These are phyloP conservation scores for Penicillium salamii DNA, from an alignment of 495 filamentous ascomycete genomes.

Conservation along the genomic window DNA sequence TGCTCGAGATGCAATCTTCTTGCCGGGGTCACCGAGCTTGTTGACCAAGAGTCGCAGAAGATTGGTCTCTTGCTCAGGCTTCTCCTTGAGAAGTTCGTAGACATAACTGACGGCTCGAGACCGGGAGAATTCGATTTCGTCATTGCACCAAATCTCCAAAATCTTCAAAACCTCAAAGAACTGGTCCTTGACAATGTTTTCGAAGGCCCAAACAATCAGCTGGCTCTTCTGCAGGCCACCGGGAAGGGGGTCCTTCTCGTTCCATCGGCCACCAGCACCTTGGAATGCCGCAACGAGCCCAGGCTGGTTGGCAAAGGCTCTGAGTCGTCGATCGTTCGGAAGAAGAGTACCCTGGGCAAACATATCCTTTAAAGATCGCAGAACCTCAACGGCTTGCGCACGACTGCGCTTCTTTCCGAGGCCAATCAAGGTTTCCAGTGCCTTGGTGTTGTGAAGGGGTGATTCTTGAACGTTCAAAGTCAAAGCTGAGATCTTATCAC, in stretches of 20 bases:
- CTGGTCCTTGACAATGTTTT: constrained; percentile 87
- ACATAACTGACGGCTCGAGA: constrained; percentile 82
- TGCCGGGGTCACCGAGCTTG: constrained; percentile 90
- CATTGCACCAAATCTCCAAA: constrained; percentile 85
- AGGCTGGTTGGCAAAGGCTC: constrained; percentile 75
- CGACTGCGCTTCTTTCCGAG: constrained; percentile 87
- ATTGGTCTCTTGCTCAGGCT: constrained; percentile 96
- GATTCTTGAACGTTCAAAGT: constrained; percentile 94
- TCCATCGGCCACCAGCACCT: constrained; percentile 57
- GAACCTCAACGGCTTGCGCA: constrained; percentile 87
- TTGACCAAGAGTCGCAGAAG: constrained; percentile 87
- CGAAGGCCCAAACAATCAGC: constrained; percentile 85
- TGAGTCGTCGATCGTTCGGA: constrained; percentile 76
- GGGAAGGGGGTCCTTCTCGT: constrained; percentile 61
- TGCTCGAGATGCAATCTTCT: constrained; percentile 88
- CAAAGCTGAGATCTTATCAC: constrained; percentile 92
- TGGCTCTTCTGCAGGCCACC: constrained; percentile 67
- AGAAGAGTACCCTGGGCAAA: constrained; percentile 83
- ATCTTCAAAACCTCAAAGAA: constrained; percentile 91
- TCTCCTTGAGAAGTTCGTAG: constrained; percentile 85
- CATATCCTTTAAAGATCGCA: constrained; percentile 90
- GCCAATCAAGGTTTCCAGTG: constrained; percentile 74
- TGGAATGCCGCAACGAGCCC: constrained; percentile 67
- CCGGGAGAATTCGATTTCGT: constrained; percentile 90
- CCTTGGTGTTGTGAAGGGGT: constrained; percentile 84